Conservation (phyloP, 176 grass and related monocot genomes). For the Cenchrus purpureus region DNA sequence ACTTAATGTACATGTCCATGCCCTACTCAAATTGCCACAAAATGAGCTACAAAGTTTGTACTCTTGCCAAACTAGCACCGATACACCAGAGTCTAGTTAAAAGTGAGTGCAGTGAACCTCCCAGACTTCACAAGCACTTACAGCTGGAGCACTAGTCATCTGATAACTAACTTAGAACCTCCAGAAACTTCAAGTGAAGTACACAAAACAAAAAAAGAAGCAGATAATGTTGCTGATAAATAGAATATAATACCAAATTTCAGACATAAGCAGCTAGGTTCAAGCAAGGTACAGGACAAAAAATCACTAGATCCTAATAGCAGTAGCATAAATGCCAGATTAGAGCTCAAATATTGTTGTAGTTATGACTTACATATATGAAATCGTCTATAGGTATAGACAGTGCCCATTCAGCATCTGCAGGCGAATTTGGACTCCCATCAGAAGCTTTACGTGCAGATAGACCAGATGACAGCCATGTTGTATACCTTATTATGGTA, state of each 20-base stretch:
- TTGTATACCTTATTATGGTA: slow-evolving; percentile 71
- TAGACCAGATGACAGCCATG: slow-evolving; percentile 92
- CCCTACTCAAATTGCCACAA: not conserved
- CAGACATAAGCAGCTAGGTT: not conserved
- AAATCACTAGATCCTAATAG: not conserved
- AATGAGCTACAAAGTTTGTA: not conserved
- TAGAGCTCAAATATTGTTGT: slow-evolving; percentile 10
- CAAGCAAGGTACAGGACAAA: not conserved
- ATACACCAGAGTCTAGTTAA: not conserved
- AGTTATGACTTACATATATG: slow-evolving; percentile 73
- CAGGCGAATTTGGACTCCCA: slow-evolving; percentile 51
- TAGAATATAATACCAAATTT: slow-evolving; percentile 10
- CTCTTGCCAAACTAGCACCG: not conserved
- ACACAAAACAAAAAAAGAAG: not conserved
- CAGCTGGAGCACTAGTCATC: slow-evolving; percentile 1
- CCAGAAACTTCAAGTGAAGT: slow-evolving; percentile 19
- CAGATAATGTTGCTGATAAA: not conserved
- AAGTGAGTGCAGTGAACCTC: not conserved
- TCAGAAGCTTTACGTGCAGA: slow-evolving; percentile 59
- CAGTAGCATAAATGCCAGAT: slow-evolving; percentile 16
- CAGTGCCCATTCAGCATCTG: slow-evolving; percentile 78
- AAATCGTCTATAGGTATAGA: slow-evolving; percentile 86
- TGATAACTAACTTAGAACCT: not conserved
- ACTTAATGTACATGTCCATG: not conserved
- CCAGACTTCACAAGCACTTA: slow-evolving; percentile 12